Base-by-base conservation (phyloP, 1,284 basidiomycete genomes). In the Meira nashicola region DNA sequence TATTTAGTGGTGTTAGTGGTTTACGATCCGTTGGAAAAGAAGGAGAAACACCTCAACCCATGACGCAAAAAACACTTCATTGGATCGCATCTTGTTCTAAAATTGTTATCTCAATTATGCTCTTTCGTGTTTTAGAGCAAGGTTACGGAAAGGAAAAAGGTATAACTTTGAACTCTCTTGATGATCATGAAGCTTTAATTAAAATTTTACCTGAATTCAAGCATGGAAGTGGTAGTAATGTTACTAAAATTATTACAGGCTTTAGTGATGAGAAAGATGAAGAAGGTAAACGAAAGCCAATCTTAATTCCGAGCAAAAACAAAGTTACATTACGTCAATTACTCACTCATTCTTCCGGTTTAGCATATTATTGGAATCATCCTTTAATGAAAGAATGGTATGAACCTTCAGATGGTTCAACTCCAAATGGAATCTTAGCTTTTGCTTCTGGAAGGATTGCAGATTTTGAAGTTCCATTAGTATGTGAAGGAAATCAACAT, bases 191-290 rank as follows among this genome's bases (percentile, higher is more conserved):
- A 14, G 39, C 37, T n/a, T 41, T 53, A 41, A 39, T 53, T 15
- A 53, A 14, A n/a, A 23, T 53, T 15, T 33, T 53, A 15, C 50
- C 50, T 25, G 50, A 53, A 39, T 53, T 53, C 28, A 53, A 53
- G 15, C 17, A 12, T 39, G 50, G 50, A 14, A 53, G 50, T 33
- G 50, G 50, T n/a, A 28, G 28, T 17, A 39, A 23, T 12, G 50
- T 53, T 2, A 53, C 38, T 5, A 41, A 53, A 33, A 53, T 53
- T 15, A 14, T 53, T 14, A 33, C 23, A 5, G 50, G 50, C 8
- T 53, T 33, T 15, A 33, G 50, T 33, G 21, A 17, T 8, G 28
- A 33, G 7, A 23, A 33, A 6, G 50, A 33, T 15, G 28, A 2
- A 15, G 50, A 53, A 7, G 50, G 50, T 14, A 53, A 53, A 25